A percentile compares a stretch with the other conserved stretches of the same genome.
Conservation (phyloP, 345 rosid genomes). For the Linum lewisii region DNA sequence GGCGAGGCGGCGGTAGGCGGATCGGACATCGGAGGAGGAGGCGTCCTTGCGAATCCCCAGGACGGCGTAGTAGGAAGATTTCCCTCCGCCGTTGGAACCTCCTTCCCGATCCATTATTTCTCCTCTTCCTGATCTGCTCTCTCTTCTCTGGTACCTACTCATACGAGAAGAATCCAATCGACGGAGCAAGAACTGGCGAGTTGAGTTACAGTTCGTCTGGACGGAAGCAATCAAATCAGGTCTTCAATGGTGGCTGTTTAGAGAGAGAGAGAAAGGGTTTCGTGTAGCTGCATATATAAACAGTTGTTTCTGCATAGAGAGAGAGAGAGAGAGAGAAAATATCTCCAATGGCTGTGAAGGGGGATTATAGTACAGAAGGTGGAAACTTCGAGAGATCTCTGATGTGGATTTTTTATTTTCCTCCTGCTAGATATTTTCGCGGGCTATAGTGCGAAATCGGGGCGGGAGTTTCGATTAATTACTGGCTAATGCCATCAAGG, state of each 20-base stretch:
- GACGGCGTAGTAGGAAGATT: conserved; percentile 57
- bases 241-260: too few relatives aligned
- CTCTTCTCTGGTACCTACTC: background rate
- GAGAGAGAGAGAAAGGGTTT: background rate
- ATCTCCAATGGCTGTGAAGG: conserved; percentile 17
- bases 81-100: conserved; percentile 41
- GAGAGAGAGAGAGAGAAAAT: conserved; percentile 25
- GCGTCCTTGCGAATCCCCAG: conserved; percentile 78
- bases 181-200: too few relatives aligned
- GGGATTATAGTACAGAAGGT: background rate
- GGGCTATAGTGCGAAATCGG: background rate
- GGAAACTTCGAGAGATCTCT: conserved; percentile 45
- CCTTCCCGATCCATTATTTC: conserved; percentile 52
- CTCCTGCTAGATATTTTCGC: conserved; percentile 32
- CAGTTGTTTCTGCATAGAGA: background rate
- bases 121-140: background rate
- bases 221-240: too few relatives aligned
- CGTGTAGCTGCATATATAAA: too few relatives aligned
- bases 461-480: conserved; percentile 6
- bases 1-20: conserved; percentile 85
- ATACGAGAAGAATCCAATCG: background rate
- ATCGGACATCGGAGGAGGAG: conserved; percentile 68
- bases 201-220: too few relatives aligned
- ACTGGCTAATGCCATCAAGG: conserved; percentile 28
- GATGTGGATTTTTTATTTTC: background rate